Evolutionary conservation across 106 monocot species (phyloP), one percentile per base, ranked within the genome.

Genomic region (Acorus calamus): DNA sequence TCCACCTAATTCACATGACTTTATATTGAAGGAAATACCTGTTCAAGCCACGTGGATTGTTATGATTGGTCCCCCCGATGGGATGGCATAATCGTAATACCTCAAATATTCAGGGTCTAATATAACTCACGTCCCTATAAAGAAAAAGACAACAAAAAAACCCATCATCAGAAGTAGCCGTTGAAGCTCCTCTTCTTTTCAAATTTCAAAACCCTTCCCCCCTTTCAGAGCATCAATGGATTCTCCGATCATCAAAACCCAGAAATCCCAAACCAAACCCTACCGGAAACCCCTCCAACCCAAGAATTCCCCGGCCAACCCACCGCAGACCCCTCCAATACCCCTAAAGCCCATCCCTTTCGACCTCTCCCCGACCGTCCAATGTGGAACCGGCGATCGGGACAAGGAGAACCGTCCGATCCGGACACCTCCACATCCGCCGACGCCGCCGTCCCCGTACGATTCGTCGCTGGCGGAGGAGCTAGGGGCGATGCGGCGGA

Each of bases 381-480:
- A 43, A 28, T 28, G 28, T 28, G 28, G 28, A 28, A 28, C 28
- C 9, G 47, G 14, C 10, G 62, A 47, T 10, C 10, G 2, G 2
- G 62, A 47, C 45, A 62, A 62, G 62, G 62, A 62, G 62, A 62
- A 62, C 62, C 47, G 45, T 46, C 47, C 62, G 28, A 28, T 28
- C 28, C 28, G 28, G 47, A 46, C 41, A 6, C 9, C 13, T 7
- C 48, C 62, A 11, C 12, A 8, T 7, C 10, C 12, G 46, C 28
- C 28, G 28, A 28, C 28, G 28, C 28, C 28, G 28, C 6, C 6
- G 7, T 5, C 11, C 11, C 4, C 57, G 60, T 50, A 14, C 50
- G 64, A 64, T 3, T 49, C 64, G 48, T 64, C 64, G 2, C 14
- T 64, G 64, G 64, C 64, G 64, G 64, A 64, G 64, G 64, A 64